phyloP scores from a whole-genome alignment of 192 early-diverging fungal genomes.

The Entomortierella lignicola region DNA sequence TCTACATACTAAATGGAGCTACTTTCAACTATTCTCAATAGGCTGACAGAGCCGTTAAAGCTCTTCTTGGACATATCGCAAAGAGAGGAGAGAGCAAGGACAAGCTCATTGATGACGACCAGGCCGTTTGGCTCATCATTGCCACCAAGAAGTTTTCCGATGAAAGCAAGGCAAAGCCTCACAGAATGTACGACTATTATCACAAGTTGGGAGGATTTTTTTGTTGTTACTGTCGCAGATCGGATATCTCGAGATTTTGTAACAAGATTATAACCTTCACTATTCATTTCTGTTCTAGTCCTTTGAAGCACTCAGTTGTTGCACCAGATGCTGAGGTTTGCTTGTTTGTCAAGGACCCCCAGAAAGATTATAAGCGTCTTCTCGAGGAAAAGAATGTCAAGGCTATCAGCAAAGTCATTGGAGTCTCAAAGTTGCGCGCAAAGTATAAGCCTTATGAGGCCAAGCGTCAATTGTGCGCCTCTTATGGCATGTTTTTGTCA shows the following conservation, averaged over 20 bases:
- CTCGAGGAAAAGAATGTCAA: constrained; percentile 72
- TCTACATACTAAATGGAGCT: not conserved
- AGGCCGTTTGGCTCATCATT: constrained; percentile 72
- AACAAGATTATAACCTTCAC: not conserved
- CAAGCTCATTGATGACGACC: constrained; percentile 62
- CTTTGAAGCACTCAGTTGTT: constrained; percentile 75
- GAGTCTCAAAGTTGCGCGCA: constrained; percentile 78
- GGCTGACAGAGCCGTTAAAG: constrained; percentile 67
- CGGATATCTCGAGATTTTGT: not conserved
- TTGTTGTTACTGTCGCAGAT: too few relatives aligned
- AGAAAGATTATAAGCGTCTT: constrained; percentile 80
- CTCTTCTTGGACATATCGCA: constrained; percentile 59
- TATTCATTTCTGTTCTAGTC: constrained; percentile 61
- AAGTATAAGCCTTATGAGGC: constrained; percentile 87
- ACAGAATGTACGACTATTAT: constrained; percentile 66
- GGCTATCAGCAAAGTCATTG: constrained; percentile 78
- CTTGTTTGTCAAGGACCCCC: constrained; percentile 89
- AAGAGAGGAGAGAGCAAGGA: constrained; percentile 58
- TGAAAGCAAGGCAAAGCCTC: constrained; percentile 70
- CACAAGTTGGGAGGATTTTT: too few relatives aligned
- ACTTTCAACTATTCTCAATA: constrained; percentile 13
- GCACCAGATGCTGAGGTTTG: constrained; percentile 79
- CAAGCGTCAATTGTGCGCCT: constrained; percentile 75
- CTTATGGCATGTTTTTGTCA: constrained; percentile 89
- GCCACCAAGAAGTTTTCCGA: constrained; percentile 77